Evolutionary conservation across 2,329 filamentous ascomycete genomes (phyloP).

Genomic region (Chrysoporthe cubensis): DNA sequence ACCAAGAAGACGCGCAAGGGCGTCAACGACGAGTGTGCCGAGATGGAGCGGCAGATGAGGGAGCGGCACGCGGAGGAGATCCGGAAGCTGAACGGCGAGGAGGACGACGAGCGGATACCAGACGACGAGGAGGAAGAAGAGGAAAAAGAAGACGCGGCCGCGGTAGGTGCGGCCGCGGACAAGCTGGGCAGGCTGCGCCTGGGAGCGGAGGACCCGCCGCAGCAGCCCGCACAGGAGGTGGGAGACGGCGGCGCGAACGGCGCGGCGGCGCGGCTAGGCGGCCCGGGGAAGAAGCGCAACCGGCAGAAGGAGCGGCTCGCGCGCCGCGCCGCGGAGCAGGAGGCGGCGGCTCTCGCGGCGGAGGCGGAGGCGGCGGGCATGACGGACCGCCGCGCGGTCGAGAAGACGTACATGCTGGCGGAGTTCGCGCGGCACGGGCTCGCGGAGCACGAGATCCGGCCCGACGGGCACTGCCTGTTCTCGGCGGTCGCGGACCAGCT

Average conservation of each 20-base stretch:
- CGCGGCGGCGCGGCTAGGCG: neutral
- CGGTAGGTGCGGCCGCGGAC: constrained; percentile 22
- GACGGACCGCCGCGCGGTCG: constrained; percentile 72
- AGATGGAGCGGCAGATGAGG: constrained; percentile 67
- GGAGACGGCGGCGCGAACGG: constrained; percentile 31
- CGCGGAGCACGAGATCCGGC: constrained; percentile 76
- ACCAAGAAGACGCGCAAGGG: constrained; percentile 84
- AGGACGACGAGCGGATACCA: neutral
- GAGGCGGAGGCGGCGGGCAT: constrained; percentile 75
- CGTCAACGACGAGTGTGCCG: constrained; percentile 75
- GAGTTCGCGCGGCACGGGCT: constrained; percentile 68
- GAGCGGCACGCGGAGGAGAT: constrained; percentile 69
- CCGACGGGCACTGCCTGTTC: constrained; percentile 95
- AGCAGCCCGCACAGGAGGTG: constrained; percentile 27
- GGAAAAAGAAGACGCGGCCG: constrained; percentile 31
- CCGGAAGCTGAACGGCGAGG: constrained; percentile 43
- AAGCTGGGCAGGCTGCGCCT: constrained; percentile 30
- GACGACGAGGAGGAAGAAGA: constrained; percentile 27
- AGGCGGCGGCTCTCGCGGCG: constrained; percentile 69
- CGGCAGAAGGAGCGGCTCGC: constrained; percentile 90
- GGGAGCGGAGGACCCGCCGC: constrained; percentile 30
- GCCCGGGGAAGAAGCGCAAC: constrained; percentile 72
- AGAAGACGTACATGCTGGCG: constrained; percentile 71
- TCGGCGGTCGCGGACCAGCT: constrained; percentile 89
- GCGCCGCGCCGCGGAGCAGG: constrained; percentile 82